Evolutionary conservation across 805 yeast species (phyloP).

Genomic region (Wickerhamiella brachini): DNA sequence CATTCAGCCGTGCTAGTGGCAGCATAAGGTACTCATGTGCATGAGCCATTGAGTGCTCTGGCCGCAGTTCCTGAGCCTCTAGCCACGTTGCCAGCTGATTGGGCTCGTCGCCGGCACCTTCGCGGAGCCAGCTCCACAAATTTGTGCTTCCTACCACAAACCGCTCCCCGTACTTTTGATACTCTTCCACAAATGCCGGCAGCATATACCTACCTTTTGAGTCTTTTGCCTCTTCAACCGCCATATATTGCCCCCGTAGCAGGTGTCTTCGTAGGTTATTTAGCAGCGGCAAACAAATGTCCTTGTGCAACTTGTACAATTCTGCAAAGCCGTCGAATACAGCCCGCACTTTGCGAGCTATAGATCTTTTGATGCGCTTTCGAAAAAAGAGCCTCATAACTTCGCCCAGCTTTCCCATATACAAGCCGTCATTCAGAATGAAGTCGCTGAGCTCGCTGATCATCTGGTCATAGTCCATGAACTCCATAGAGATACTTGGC

Average conservation of each 20-base stretch:
- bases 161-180: not conserved
- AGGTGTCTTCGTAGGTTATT: conserved; percentile 3
- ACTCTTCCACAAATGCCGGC: not conserved
- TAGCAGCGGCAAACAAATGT: conserved; percentile 9
- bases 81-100: not conserved
- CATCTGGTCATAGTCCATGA: not conserved
- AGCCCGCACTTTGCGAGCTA: conserved; percentile 5
- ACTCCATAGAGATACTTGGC: not conserved
- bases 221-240: not conserved
- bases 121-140: conserved; percentile 10
- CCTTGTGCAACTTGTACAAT: conserved; percentile 12
- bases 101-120: conserved; percentile 2
- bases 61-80: conserved; percentile 1
- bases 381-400: conserved; percentile 1
- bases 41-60: conserved; percentile 9
- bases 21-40: conserved; percentile 13
- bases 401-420: conserved; percentile 1
- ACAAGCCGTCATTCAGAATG: not conserved
- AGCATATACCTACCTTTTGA: not conserved
- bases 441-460: not conserved
- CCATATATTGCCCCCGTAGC: not conserved
- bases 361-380: conserved; percentile 4
- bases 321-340: conserved; percentile 16
- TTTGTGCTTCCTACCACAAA: conserved; percentile 1
- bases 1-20: conserved; percentile 14